phyloP scores from a whole-genome alignment of 2,329 filamentous ascomycete species.

The Xylariaceae sp. region DNA sequence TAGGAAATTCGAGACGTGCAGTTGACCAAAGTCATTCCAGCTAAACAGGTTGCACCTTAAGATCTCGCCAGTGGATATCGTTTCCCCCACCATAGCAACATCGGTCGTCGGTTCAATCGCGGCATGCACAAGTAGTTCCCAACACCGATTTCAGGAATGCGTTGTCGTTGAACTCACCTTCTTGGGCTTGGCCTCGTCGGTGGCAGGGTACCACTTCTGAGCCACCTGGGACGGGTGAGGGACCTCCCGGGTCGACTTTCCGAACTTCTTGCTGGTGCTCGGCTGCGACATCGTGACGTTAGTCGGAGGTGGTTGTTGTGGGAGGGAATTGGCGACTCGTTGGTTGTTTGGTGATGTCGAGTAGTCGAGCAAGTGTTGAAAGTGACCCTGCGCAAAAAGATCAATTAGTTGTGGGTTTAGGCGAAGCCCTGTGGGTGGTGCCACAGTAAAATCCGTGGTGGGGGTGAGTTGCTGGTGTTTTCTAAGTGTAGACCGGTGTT shows the following conservation, averaged over 20 bases:
- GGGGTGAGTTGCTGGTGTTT: too few relatives aligned
- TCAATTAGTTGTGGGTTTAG: slow-evolving; percentile 32
- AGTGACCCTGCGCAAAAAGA: slow-evolving; percentile 31
- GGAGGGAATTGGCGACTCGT: slow-evolving; percentile 23
- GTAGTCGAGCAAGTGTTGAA: slow-evolving; percentile 13
- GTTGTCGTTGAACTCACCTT: slow-evolving; percentile 69
- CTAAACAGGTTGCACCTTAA: not conserved
- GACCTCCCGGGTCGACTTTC: slow-evolving; percentile 91
- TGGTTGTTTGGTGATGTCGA: slow-evolving; percentile 23
- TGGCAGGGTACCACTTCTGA: slow-evolving; percentile 97
- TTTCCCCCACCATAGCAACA: too few relatives aligned
- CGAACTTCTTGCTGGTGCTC: slow-evolving; percentile 85
- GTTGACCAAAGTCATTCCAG: not conserved
- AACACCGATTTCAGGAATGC: slow-evolving; percentile 8
- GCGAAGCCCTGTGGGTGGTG: slow-evolving; percentile 30
- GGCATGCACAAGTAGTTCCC: not conserved
- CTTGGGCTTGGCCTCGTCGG: slow-evolving; percentile 84
- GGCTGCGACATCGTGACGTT: slow-evolving; percentile 68
- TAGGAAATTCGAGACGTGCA: slow-evolving; percentile 4
- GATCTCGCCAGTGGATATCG: not conserved
- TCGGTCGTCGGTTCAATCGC: not conserved
- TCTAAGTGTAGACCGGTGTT: too few relatives aligned
- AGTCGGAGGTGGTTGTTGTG: slow-evolving; percentile 33
- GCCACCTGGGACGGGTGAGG: slow-evolving; percentile 86
- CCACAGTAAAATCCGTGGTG: slow-evolving; percentile 9